Percentiles rank a stretch among this genome's conserved stretches.
Conservation (phyloP, 805 yeast genomes). For the Sugiyamaella boreocaroliniensis region DNA sequence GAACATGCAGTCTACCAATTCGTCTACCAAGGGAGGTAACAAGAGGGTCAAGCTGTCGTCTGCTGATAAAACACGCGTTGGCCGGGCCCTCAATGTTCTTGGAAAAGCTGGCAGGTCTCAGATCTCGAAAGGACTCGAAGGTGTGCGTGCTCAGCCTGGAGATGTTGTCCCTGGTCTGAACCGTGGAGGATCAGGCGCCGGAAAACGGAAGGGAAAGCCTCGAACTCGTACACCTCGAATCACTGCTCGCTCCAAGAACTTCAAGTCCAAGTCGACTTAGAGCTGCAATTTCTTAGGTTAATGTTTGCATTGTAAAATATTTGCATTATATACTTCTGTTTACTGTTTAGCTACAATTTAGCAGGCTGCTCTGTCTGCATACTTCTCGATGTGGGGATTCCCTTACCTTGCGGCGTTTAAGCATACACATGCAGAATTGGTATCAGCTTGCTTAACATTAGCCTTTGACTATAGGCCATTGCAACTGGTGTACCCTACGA, state of each 20-base stretch:
- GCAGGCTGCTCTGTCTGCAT: no score
- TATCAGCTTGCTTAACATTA: no score
- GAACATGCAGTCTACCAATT: slow-evolving; percentile 22
- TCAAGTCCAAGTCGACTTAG: slow-evolving; percentile 31
- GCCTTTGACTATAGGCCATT: no score
- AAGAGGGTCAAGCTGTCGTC: slow-evolving; percentile 42
- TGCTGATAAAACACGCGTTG: slow-evolving; percentile 66
- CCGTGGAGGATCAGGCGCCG: slow-evolving; percentile 37
- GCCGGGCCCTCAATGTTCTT: slow-evolving; percentile 68
- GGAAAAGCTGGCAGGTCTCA: slow-evolving; percentile 76
- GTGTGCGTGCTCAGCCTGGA: slow-evolving; percentile 70
- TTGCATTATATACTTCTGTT: no score
- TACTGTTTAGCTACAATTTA: no score
- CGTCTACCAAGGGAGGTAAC: slow-evolving; percentile 15
- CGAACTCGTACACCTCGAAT: slow-evolving; percentile 27
- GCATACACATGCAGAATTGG: no score
- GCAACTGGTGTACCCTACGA: no score
- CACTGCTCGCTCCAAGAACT: slow-evolving; percentile 43
- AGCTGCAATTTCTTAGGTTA: no score
- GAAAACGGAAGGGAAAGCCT: slow-evolving; percentile 26
- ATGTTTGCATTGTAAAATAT: no score
- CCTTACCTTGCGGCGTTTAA: no score
- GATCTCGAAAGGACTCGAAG: slow-evolving; percentile 55
- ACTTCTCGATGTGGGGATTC: no score
- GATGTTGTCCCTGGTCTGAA: slow-evolving; percentile 53